Evolutionary conservation across 2,329 filamentous ascomycete genomes (phyloP).

Genomic region (Neurospora crassa): DNA sequence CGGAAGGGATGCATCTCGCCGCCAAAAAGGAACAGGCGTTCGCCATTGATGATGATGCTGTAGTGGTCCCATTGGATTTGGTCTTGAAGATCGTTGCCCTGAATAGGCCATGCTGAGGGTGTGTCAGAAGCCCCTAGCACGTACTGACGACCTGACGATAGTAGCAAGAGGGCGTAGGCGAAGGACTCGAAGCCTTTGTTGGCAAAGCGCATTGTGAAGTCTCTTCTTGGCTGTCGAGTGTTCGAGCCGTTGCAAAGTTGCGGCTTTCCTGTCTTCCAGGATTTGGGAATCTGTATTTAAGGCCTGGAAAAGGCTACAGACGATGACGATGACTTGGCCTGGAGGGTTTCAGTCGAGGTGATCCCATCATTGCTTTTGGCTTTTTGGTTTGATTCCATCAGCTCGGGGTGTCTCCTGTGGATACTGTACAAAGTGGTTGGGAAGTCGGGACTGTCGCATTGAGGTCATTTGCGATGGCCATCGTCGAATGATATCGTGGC

Average conservation of each 20-base stretch:
- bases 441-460: neutral
- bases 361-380: neutral
- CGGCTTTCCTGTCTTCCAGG: neutral
- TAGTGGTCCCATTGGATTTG: slow-evolving; percentile 41
- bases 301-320: neutral
- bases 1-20: slow-evolving; percentile 44
- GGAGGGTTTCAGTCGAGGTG: neutral
- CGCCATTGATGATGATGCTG: slow-evolving; percentile 38
- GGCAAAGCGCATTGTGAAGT: neutral
- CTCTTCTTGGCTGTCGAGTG: neutral
- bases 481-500: neutral
- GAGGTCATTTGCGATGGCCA: neutral
- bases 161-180: neutral
- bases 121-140: neutral
- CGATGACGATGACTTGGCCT: neutral
- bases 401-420: neutral
- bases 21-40: slow-evolving; percentile 27
- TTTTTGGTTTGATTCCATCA: neutral
- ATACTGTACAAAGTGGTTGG: neutral
- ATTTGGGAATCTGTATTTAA: neutral
- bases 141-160: neutral
- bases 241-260: neutral
- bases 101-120: slow-evolving; percentile 10
- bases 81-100: slow-evolving; percentile 28
- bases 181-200: neutral